These are phyloP conservation scores for Euphorbia lathyris DNA, from an alignment of 345 rosid genomes.

Conservation along the genomic window DNA sequence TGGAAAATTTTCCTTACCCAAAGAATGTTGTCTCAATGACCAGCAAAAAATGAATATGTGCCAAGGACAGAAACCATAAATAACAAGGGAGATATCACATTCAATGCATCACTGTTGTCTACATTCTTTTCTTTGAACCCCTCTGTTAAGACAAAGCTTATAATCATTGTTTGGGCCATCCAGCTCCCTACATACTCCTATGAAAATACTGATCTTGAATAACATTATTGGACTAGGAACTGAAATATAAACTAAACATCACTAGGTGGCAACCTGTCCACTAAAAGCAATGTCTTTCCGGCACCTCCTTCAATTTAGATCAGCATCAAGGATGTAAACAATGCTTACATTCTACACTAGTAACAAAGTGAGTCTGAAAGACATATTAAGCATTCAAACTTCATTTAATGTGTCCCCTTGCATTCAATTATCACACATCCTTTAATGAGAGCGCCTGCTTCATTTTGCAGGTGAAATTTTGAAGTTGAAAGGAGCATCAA, in stretches of 20 bases:
- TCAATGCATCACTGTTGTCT: no score
- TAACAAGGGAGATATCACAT: not conserved
- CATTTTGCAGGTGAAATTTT: not conserved
- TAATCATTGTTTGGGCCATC: no score
- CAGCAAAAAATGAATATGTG: not conserved
- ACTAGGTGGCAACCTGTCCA: not conserved
- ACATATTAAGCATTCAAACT: not conserved
- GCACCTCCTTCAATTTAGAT: not conserved
- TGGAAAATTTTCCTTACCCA: not conserved
- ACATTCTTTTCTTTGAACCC: no score
- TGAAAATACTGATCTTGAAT: not conserved
- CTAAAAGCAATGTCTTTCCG: not conserved
- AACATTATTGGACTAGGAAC: not conserved
- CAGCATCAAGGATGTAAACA: not conserved
- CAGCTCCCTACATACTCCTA: not conserved
- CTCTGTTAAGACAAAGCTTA: not conserved
- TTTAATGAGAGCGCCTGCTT: no score
- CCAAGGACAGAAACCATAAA: not conserved
- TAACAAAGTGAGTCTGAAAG: not conserved
- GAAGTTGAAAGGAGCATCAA: not conserved
- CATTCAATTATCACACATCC: not conserved
- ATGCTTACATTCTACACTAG: not conserved
- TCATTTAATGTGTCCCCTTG: not conserved
- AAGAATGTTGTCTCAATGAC: not conserved
- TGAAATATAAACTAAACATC: not conserved